Evolutionary conservation across 75 land plant species (phyloP), one percentile per base, ranked within the genome.

Genomic region (Chamaecyparis obtusa): DNA sequence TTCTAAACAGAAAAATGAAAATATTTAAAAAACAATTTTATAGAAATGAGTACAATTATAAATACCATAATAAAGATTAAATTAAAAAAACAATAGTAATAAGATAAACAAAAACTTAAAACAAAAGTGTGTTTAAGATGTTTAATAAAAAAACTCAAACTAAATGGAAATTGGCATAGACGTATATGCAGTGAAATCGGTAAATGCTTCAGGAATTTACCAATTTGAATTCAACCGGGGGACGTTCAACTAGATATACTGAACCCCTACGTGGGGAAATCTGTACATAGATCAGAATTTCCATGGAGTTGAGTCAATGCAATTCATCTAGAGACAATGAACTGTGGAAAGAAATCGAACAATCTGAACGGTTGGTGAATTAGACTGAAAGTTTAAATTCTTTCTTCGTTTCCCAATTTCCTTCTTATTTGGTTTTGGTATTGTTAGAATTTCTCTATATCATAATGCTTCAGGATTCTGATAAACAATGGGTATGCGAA

Each of bases 341-440:
- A 9, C n/a, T 27, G 9, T 81, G 83, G 83, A 30, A 44, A 24
- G 21, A 81, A 81, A 81, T 81, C 14, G 48, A 81, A 81, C 13
- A 43, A 27, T 81, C 83, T 44, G 83, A 81, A 46, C 48, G 83
- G 83, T 81, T 43, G 1, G 83, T 41, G 27, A 77, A 77, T 24
- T 64, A 64, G 7, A 64, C 7, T 24, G 7, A 19, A 77, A 37
- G 6, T 19, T 7, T 6, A 39, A 37, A 37, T 21, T 21, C 44
- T 21, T 3, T 77, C 9, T 77, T 39, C 8, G 9, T 17, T 77
- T 17, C 39, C 43, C 36, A n/a, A 4, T 35, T 37, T 76, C 14
- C 41, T 35, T 35, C 16, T 36, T 17, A 5, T 35, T 36, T 76
- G 19, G 19, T 76, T 33, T 16, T 17, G 19, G 79, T 37, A 15